Evolutionary conservation across 1,284 basidiomycete genomes (phyloP).

Genomic region (Exsudoporus floridanus): DNA sequence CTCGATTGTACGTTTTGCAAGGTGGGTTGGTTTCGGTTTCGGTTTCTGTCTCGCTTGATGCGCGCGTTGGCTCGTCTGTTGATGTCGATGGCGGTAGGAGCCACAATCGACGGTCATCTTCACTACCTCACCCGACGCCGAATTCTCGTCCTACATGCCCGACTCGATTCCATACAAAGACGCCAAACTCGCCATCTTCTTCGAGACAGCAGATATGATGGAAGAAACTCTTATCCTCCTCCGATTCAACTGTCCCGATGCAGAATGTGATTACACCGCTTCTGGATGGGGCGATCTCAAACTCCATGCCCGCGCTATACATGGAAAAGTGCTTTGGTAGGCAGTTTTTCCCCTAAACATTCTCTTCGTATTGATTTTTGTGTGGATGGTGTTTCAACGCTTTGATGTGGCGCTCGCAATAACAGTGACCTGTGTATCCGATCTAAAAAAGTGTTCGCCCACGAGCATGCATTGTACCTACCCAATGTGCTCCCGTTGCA

Average conservation of each 20-base stretch:
- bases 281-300: slow-evolving; percentile 90
- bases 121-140: slow-evolving; percentile 66
- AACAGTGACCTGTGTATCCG: slow-evolving; percentile 80
- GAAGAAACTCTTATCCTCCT: slow-evolving; percentile 91
- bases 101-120: slow-evolving; percentile 82
- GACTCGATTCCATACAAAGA: slow-evolving; percentile 69
- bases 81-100: slow-evolving; percentile 46
- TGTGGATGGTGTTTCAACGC: background rate
- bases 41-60: background rate
- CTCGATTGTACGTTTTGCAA: slow-evolving; percentile 96
- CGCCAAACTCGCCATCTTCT: slow-evolving; percentile 75
- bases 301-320: slow-evolving; percentile 72
- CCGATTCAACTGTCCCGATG: slow-evolving; percentile 84
- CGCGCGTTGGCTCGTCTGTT: background rate
- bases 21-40: slow-evolving; percentile 40
- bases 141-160: slow-evolving; percentile 62
- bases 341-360: slow-evolving; percentile 28
- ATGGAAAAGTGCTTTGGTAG: slow-evolving; percentile 82
- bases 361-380: background rate
- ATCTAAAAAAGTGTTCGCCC: slow-evolving; percentile 92
- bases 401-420: background rate
- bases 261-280: slow-evolving; percentile 80
- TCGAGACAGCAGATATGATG: slow-evolving; percentile 94
- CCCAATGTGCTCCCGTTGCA: slow-evolving; percentile 71
- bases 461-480: slow-evolving; percentile 90